phyloP scores from a whole-genome alignment of 2,329 filamentous ascomycete species.

The Arthroderma sp. region DNA sequence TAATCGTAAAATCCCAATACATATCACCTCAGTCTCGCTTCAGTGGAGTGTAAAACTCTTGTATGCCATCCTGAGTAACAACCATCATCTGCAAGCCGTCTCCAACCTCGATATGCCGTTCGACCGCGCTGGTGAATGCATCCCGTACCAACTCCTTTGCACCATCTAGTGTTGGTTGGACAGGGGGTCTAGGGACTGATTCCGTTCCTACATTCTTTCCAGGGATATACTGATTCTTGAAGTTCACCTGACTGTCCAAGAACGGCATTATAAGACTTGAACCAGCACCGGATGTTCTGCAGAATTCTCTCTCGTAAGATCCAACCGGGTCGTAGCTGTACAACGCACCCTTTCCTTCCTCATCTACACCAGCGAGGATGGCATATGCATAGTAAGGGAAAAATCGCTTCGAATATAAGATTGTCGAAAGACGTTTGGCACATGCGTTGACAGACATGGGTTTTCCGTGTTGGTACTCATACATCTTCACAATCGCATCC shows the following conservation, averaged over 20 bases:
- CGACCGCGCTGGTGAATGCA: constrained; percentile 93
- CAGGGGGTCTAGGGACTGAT: constrained; percentile 45
- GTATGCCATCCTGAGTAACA: constrained; percentile 74
- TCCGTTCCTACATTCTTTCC: constrained; percentile 73
- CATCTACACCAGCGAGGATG: constrained; percentile 85
- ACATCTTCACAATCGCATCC: constrained; percentile 95
- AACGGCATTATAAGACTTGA: constrained; percentile 97
- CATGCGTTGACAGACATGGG: constrained; percentile 89
- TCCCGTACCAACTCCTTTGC: constrained; percentile 87
- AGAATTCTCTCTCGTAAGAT: constrained; percentile 94
- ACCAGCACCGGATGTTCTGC: constrained; percentile 81
- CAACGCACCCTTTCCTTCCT: constrained; percentile 83
- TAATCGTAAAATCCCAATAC: background rate
- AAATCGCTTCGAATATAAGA: constrained; percentile 94
- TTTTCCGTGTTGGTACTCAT: constrained; percentile 95
- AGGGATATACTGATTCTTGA: constrained; percentile 95
- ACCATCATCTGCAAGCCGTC: constrained; percentile 92
- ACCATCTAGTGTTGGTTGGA: constrained; percentile 56
- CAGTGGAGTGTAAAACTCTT: constrained; percentile 70
- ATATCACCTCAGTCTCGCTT: constrained; percentile 67
- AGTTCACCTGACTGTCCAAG: constrained; percentile 98
- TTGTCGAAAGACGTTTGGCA: constrained; percentile 85
- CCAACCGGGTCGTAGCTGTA: constrained; percentile 98
- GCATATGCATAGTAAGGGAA: constrained; percentile 98
- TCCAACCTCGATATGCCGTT: constrained; percentile 98